These are phyloP conservation scores for Porphyrellus cyaneotinctus DNA, from an alignment of 768 basidiomycete genomes.

Conservation along the genomic window DNA sequence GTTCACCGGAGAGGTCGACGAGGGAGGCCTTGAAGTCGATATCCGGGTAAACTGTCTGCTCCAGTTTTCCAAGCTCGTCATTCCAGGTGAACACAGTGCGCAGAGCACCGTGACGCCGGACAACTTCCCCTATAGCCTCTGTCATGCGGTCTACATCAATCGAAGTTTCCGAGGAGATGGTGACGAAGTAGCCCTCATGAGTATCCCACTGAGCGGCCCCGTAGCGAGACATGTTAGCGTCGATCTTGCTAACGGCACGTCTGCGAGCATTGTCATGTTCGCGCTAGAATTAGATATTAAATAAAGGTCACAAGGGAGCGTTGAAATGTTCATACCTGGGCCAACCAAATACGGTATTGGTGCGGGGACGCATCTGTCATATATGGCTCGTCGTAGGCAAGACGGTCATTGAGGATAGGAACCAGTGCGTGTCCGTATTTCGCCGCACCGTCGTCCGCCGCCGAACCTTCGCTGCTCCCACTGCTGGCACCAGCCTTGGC, in stretches of 20 bases:
- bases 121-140: slow-evolving; percentile 24
- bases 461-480: slow-evolving; percentile 2
- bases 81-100: slow-evolving; percentile 30
- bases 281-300: slow-evolving; percentile 9
- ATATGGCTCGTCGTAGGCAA: slow-evolving; percentile 32
- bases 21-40: slow-evolving; percentile 22
- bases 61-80: slow-evolving; percentile 26
- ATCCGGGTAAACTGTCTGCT: slow-evolving; percentile 29
- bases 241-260: slow-evolving; percentile 27
- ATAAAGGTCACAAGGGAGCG: not conserved
- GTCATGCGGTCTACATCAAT: slow-evolving; percentile 28
- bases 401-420: slow-evolving; percentile 28
- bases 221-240: slow-evolving; percentile 29
- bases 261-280: slow-evolving; percentile 29
- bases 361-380: slow-evolving; percentile 26
- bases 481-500: slow-evolving; percentile 14
- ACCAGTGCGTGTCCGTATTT: slow-evolving; percentile 29
- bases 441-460: slow-evolving; percentile 21
- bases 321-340: slow-evolving; percentile 20
- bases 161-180: slow-evolving; percentile 19
- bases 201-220: slow-evolving; percentile 34
- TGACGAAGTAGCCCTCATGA: slow-evolving; percentile 25
- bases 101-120: slow-evolving; percentile 29
- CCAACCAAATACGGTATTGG: slow-evolving; percentile 31
- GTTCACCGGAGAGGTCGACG: slow-evolving; percentile 28